Conservation (phyloP, 2,329 filamentous ascomycete species). For the Triangularia verruculosa region DNA sequence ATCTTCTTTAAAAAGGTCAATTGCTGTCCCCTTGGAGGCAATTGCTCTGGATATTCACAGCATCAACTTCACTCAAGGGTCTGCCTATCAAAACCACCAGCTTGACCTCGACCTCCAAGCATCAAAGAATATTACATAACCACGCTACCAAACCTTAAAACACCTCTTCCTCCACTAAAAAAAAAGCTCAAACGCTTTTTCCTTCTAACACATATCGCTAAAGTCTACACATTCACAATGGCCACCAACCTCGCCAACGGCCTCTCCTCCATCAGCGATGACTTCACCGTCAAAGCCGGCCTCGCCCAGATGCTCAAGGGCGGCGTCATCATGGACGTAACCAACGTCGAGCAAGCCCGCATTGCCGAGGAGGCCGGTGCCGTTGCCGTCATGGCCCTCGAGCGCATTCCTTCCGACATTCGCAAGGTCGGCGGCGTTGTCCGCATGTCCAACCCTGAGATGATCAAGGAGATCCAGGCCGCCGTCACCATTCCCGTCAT, state of each 20-base stretch:
- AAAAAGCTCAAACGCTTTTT: neutral
- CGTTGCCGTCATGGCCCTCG: conserved; percentile 95
- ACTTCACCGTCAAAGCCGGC: conserved; percentile 90
- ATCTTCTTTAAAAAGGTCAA: conserved; percentile 1
- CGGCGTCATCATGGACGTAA: conserved; percentile 99
- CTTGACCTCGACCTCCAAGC: neutral
- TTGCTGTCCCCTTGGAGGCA: neutral
- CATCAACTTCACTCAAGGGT: neutral
- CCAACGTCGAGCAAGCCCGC: conserved; percentile 87
- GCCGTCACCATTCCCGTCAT: conserved; percentile 97
- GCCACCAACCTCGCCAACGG: conserved; percentile 19
- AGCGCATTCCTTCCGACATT: conserved; percentile 96
- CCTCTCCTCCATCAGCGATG: conserved; percentile 19
- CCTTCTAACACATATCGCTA: neutral
- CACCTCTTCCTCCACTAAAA: neutral
- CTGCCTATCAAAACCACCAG: neutral
- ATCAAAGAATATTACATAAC: neutral
- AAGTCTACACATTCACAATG: conserved; percentile 19
- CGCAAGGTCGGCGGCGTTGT: conserved; percentile 87
- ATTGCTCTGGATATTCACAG: neutral
- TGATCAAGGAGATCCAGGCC: conserved; percentile 94
- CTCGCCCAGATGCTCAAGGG: conserved; percentile 98
- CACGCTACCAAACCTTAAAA: neutral
- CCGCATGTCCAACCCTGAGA: conserved; percentile 90
- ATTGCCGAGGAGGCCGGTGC: conserved; percentile 97